phyloP scores from a whole-genome alignment of 2,329 filamentous ascomycete species.

The Acephala macrosclerotiorum region DNA sequence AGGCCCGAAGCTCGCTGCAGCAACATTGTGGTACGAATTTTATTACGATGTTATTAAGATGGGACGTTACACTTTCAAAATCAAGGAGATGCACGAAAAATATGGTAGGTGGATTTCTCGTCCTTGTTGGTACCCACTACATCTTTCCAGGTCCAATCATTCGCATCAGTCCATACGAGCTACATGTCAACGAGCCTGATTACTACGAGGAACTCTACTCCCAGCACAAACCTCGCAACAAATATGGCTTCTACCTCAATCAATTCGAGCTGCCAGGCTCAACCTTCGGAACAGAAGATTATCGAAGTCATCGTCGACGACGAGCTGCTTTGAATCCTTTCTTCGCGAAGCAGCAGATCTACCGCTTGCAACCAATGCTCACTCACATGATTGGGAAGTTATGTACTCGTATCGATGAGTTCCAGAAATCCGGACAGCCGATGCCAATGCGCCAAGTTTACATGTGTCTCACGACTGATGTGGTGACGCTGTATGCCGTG shows the following conservation, averaged over 20 bases:
- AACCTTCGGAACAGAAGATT: constrained; percentile 33
- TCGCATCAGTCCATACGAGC: constrained; percentile 32
- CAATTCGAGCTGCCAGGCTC: constrained; percentile 27
- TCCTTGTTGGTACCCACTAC: background rate
- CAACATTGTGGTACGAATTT: constrained; percentile 32
- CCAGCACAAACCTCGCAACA: constrained; percentile 23
- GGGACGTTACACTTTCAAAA: constrained; percentile 47
- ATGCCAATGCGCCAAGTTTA: constrained; percentile 31
- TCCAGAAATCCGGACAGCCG: constrained; percentile 20
- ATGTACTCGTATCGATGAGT: constrained; percentile 32
- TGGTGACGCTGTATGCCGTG: constrained; percentile 43
- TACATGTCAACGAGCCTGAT: constrained; percentile 30
- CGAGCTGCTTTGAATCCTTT: constrained; percentile 36
- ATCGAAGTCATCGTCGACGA: constrained; percentile 35
- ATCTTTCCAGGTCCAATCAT: constrained; percentile 28
- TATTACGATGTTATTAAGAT: constrained; percentile 14
- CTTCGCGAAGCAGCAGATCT: constrained; percentile 32
- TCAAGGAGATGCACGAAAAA: constrained; percentile 50
- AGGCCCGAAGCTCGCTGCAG: constrained; percentile 41
- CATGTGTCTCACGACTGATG: constrained; percentile 38
- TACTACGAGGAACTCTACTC: constrained; percentile 37
- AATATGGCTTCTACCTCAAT: constrained; percentile 25
- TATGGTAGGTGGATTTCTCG: constrained; percentile 44
- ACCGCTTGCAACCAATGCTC: constrained; percentile 34
- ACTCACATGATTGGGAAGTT: constrained; percentile 32